phyloP scores from a whole-genome alignment of 805 yeast species.

The Candida glaebosa region DNA sequence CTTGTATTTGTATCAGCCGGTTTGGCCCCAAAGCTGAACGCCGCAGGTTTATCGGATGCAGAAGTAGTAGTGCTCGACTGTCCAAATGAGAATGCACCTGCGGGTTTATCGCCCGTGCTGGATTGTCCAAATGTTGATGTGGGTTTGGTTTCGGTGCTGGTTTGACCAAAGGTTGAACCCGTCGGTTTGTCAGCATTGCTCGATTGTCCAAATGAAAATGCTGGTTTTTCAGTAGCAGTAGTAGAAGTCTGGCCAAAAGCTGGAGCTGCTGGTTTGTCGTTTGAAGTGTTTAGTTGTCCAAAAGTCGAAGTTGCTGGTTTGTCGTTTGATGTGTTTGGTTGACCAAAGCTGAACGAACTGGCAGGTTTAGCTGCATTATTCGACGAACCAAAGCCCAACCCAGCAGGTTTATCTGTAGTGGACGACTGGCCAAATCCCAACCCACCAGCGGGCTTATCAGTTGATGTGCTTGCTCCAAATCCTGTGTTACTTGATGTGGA shows the following conservation, averaged over 20 bases:
- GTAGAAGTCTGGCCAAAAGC: conserved; percentile 2
- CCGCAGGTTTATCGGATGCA: conserved; percentile 8
- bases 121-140: conserved; percentile 3
- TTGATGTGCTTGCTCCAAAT: neutral
- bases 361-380: conserved; percentile 1
- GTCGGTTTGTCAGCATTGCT: conserved; percentile 2
- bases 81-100: conserved; percentile 13
- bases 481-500: conserved; percentile 5
- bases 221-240: conserved; percentile 12
- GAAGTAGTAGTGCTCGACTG: neutral
- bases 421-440: conserved; percentile 8
- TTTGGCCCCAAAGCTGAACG: conserved; percentile 15
- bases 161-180: conserved; percentile 2
- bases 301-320: neutral
- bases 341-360: neutral
- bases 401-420: conserved; percentile 13
- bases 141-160: neutral
- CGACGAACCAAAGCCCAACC: conserved; percentile 11
- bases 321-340: neutral
- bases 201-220: conserved; percentile 10
- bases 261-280: neutral
- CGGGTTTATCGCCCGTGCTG: conserved; percentile 7
- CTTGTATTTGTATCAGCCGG: conserved; percentile 7
- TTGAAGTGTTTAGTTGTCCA: neutral
- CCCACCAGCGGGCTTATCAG: conserved; percentile 12